These are phyloP conservation scores for Wallacemonas rigidus DNA, from an alignment of 208 protist species.

Conservation along the genomic window DNA sequence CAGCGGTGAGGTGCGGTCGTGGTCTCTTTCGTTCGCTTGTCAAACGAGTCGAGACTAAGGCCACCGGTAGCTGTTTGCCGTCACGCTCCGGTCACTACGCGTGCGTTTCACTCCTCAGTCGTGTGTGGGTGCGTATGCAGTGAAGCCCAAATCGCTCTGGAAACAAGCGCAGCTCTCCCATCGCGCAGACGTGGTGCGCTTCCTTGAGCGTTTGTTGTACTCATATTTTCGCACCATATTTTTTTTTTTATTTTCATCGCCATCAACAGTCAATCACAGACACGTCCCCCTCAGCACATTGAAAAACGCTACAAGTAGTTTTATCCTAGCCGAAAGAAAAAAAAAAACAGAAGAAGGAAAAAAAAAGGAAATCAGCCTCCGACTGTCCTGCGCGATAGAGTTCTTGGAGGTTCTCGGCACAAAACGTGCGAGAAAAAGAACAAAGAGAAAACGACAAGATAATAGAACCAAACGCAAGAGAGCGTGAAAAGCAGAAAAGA, in stretches of 20 bases:
- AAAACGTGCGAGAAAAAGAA: conserved; percentile 15
- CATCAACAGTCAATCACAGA: conserved; percentile 5
- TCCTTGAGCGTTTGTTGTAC: neutral
- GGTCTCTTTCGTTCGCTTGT: too few species aligned
- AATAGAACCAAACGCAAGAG: neutral
- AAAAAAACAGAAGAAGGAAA: conserved; percentile 19
- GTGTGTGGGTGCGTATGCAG: too few species aligned
- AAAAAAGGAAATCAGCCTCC: conserved; percentile 17
- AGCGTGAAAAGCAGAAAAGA: conserved; percentile 1
- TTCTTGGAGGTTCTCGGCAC: neutral
- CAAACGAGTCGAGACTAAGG: too few species aligned
- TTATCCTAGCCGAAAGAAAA: conserved; percentile 20
- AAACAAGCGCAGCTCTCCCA: too few species aligned
- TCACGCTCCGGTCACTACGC: too few species aligned
- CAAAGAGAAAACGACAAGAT: conserved; percentile 10
- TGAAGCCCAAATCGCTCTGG: too few species aligned
- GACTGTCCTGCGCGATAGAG: neutral
- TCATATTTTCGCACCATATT: neutral
- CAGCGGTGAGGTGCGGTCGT: too few species aligned
- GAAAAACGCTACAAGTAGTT: conserved; percentile 8
- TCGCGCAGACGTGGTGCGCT: too few species aligned
- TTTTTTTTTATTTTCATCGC: conserved; percentile 14
- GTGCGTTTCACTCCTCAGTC: too few species aligned
- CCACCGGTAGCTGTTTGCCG: too few species aligned
- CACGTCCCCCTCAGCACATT: neutral